Conservation (phyloP, 805 yeast genomes). For the Saccharomycodes ludwigii region DNA sequence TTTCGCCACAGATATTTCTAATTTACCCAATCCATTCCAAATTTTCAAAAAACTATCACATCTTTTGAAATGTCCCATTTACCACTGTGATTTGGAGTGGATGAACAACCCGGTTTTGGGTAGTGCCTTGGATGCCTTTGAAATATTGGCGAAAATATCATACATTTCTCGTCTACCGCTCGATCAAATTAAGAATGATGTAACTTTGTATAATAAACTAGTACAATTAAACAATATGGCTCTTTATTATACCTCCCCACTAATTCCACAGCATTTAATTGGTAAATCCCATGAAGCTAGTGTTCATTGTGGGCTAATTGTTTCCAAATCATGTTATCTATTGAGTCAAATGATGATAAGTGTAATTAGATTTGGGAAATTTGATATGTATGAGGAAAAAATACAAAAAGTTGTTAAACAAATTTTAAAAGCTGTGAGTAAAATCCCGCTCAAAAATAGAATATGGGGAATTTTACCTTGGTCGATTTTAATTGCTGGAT, state of each 20-base stretch:
- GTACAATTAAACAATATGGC: conserved; percentile 7
- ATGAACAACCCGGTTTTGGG: conserved; percentile 32
- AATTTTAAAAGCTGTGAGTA: conserved; percentile 6
- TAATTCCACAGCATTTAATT: conserved; percentile 4
- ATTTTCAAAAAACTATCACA: conserved; percentile 25
- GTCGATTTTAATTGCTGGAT: conserved; percentile 9
- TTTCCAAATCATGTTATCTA: conserved; percentile 10
- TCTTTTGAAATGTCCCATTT: conserved; percentile 25
- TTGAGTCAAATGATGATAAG: conserved; percentile 8
- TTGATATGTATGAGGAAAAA: too few relatives aligned
- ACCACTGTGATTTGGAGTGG: conserved; percentile 27
- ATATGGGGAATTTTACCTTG: conserved; percentile 11
- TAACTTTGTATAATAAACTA: conserved; percentile 9
- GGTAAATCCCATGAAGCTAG: conserved; percentile 8
- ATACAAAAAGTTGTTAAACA: conserved; percentile 9
- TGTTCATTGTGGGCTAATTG: conserved; percentile 8
- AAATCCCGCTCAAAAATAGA: conserved; percentile 7
- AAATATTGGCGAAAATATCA: conserved; percentile 25
- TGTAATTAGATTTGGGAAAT: conserved; percentile 6
- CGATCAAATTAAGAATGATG: conserved; percentile 7
- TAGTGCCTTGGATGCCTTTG: conserved; percentile 25
- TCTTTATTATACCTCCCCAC: conserved; percentile 9
- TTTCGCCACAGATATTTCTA: conserved; percentile 22
- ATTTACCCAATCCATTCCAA: conserved; percentile 31
- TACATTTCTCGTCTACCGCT: conserved; percentile 17